These are phyloP conservation scores for Alternaria sp. DNA, from an alignment of 2,329 filamentous ascomycete genomes.

Conservation along the genomic window DNA sequence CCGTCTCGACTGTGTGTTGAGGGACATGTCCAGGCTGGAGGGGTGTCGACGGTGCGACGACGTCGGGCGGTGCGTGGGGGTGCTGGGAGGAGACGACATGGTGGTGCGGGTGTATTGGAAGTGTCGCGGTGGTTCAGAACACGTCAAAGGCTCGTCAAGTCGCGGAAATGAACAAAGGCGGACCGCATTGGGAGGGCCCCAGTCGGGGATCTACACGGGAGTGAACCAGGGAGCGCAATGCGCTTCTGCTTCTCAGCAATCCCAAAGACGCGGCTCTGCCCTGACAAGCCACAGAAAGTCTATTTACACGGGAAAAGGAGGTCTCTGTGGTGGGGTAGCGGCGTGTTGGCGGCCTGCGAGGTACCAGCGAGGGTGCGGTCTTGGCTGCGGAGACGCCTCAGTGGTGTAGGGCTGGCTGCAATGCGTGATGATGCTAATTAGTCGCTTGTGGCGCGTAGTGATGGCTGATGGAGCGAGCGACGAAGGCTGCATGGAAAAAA, in stretches of 20 bases:
- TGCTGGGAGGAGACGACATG: slow-evolving; percentile 55
- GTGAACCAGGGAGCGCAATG: slow-evolving; percentile 17
- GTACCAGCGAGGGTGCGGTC: slow-evolving; percentile 26
- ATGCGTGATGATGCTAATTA: slow-evolving; percentile 9
- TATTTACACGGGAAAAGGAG: slow-evolving; percentile 2
- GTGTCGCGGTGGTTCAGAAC: slow-evolving; percentile 11
- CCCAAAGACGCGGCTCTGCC: slow-evolving; percentile 8
- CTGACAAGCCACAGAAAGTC: slow-evolving; percentile 2
- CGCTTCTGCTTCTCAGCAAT: slow-evolving; percentile 17
- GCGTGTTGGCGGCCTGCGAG: slow-evolving; percentile 17
- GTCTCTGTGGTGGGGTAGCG: slow-evolving; percentile 17
- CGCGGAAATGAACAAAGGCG: slow-evolving; percentile 13
- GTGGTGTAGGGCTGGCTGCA: slow-evolving; percentile 20
- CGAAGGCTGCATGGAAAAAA: slow-evolving; percentile 3
- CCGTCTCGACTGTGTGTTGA: slow-evolving; percentile 47
- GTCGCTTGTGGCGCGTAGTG: slow-evolving; percentile 23
- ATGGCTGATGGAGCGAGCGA: slow-evolving; percentile 22
- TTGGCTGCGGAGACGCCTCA: slow-evolving; percentile 31
- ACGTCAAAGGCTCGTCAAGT: slow-evolving; percentile 14
- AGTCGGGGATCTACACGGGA: slow-evolving; percentile 22
- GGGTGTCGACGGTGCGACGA: slow-evolving; percentile 51
- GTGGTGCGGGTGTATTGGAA: slow-evolving; percentile 16
- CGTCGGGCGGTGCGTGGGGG: slow-evolving; percentile 49
- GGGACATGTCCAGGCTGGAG: slow-evolving; percentile 55
- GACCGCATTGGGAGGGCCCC: slow-evolving; percentile 21